Evolutionary conservation across 2,329 filamentous ascomycete species (phyloP), one percentile per base, ranked within the genome.

Genomic region (Fonsecaea multimorphosa): DNA sequence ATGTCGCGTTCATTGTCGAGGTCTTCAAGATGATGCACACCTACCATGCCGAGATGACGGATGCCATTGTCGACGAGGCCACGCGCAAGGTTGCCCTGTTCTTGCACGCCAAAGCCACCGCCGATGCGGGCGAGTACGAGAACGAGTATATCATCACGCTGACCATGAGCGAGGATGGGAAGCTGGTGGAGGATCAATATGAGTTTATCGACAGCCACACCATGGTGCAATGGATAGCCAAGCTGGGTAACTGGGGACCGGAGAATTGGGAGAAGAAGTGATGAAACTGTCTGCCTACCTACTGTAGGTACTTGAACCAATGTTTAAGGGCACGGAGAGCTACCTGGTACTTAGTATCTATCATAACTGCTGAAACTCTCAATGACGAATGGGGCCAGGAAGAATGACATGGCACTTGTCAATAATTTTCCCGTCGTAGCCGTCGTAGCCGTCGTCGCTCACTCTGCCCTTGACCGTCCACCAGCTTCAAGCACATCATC

Each of bases 81-180:
- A 9, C 44, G 9, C 44, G 44, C 44, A 49, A 49, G 22, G 44
- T 49, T 49, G 44, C 44, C 44, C 12, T 49, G 44, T 49, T 49
- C 44, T 49, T 49, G n/a, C 44, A 49, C 44, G 44, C 44, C 44
- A 49, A 49, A 24, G 44, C 19, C 19, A 24, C 44, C 3, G 44
- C 44, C 8, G 44, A 49, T 12, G 55, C 55, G 8, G 34, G 54
- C 54, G 14, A 27, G 27, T 44, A 58, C n/a, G 32, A 49, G 9
- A 44, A 44, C 38, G 38, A 49, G 31, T 44, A 58, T 31, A 31
- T 49, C 56, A 58, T 58, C 24, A 58, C 38, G 11, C 29, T 34
- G 38, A 49, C 38, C 38, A 58, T 58, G 19, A 31, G 16, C 27
- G 38, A 22, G 34, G 56, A 49, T 24, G 56, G 38, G 12, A 49